Evolutionary conservation across 2,329 filamentous ascomycete genomes (phyloP), one percentile per base, ranked within the genome.

Genomic region (Emmonsiellopsis sp.): DNA sequence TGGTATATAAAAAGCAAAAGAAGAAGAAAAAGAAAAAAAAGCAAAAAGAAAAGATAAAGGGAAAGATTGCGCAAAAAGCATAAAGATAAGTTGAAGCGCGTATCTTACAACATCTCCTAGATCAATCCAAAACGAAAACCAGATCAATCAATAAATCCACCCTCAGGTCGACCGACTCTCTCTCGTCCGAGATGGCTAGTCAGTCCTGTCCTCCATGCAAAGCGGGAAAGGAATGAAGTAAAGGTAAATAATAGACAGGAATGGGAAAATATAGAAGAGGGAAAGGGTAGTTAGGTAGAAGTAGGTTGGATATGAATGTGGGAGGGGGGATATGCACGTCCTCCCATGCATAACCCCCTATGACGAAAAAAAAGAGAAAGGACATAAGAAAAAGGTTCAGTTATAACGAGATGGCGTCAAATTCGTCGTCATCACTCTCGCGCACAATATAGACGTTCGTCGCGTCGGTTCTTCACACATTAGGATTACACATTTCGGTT

Each of bases 401-500:
- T 57, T 61, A 60, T 54, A 55, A 59, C 46, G 48, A 38, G 9
- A 38, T 11, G 16, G 26, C 49, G n/a, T 43, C 38, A 32, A 43
- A 42, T 42, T 26, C 20, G 20, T 26, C 20, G 3, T 26, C 20
- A 5, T 26, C 20, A 5, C 20, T 26, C 20, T 26, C 20, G 20
- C 20, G 20, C 20, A 26, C 20, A 26, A 26, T 26, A 26, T 26
- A 26, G 20, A 26, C 20, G 20, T 26, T 26, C 20, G 20, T 26
- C 20, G 20, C 49, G 37, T 51, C 37, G n/a, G 41, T 50, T 26
- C 20, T 50, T 50, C 47, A 50, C 16, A 53, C 61, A 69, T 68
- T 68, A 68, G 61, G 55, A 67, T 67, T 67, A 67, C 59, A 61
- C 59, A 59, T 61, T 62, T 55, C 53, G 56, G 53, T 55, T 50